Evolutionary conservation across 192 early-diverging fungal species (phyloP), one percentile per base, ranked within the genome.

Genomic region (Linnemannia zychae): DNA sequence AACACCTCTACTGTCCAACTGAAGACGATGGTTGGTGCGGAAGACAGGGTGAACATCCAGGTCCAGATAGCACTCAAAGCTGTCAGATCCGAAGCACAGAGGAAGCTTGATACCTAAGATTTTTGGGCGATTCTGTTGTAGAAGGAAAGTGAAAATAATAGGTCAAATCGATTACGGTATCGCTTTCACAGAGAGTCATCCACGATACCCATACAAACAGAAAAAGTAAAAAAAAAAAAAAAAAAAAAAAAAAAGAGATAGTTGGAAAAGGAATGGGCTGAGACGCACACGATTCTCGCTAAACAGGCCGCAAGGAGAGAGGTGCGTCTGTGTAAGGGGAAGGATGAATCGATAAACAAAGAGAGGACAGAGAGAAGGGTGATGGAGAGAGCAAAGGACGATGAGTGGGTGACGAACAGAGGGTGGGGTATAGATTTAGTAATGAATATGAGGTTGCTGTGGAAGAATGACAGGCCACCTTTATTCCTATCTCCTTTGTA

Each of bases 221-320:
- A 66, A 66, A 46, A 38, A 9, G 34, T 3, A 76, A 47, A 76
- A 69, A 37, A 9, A 52, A 37, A 77, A 77, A 24, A 67, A n/a
- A 66, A 66, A 46, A 38, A 9, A 20, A 1, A 76, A 47, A 76
- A 69, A 37, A 9, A 52, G 44, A 22, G 20, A 20, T 47, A 76
- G 20, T 37, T 76, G 65, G 67, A 69, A 65, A 66, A 38, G n/a
- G 44, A 68, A 67, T 57, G 72, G 50, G 52, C 50, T 60, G 72
- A 67, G 65, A 67, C 48, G 67, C 66, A 76, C 47, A 50, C 18
- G 75, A 69, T 76, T 76, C 66, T 34, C 75, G 75, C 75, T 67
- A 69, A 24, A 22, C 16, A 67, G 75, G 75, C 75, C 67, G 75
- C 75, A 77, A 77, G 67, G 75, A 70, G 75, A 70, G 75, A 77